A percentile compares a stretch with the other conserved stretches of the same genome.
Evolutionary conservation across 129 eudicot species (phyloP).

Genomic region (Lactuca saligna): DNA sequence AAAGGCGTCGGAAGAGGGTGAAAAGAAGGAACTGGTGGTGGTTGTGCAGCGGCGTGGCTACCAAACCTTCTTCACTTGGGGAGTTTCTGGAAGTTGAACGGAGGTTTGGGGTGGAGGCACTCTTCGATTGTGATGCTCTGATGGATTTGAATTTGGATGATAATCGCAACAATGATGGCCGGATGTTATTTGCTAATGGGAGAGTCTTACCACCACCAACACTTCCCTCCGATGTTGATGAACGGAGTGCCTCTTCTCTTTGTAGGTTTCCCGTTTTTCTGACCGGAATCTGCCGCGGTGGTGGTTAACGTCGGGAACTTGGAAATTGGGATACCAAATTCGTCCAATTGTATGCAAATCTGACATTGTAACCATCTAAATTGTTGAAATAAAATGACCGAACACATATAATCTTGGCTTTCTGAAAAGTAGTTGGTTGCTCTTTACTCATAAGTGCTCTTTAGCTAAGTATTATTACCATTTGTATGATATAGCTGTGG

Average conservation of each 20-base stretch:
- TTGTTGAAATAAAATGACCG: constrained; percentile 9
- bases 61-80: constrained; percentile 57
- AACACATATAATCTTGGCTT: neutral
- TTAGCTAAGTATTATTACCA: constrained; percentile 18
- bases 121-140: constrained; percentile 35
- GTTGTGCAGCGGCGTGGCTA: constrained; percentile 54
- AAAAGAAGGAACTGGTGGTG: constrained; percentile 60
- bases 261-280: constrained; percentile 54
- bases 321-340: constrained; percentile 5
- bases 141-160: constrained; percentile 27
- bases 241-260: constrained; percentile 32
- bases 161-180: constrained; percentile 33
- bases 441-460: neutral
- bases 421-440: neutral
- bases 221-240: constrained; percentile 38
- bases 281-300: constrained; percentile 49
- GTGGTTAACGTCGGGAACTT: constrained; percentile 20
- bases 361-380: constrained; percentile 1
- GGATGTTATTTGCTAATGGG: constrained; percentile 71
- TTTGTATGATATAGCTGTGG: constrained; percentile 66
- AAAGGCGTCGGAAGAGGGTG: constrained; percentile 40
- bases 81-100: constrained; percentile 77
- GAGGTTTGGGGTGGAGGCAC: constrained; percentile 52
- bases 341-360: constrained; percentile 12
- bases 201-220: constrained; percentile 63